Evolutionary conservation across 2,329 filamentous ascomycete genomes (phyloP).

Genomic region (Graphilbum ipis-grandicollis): DNA sequence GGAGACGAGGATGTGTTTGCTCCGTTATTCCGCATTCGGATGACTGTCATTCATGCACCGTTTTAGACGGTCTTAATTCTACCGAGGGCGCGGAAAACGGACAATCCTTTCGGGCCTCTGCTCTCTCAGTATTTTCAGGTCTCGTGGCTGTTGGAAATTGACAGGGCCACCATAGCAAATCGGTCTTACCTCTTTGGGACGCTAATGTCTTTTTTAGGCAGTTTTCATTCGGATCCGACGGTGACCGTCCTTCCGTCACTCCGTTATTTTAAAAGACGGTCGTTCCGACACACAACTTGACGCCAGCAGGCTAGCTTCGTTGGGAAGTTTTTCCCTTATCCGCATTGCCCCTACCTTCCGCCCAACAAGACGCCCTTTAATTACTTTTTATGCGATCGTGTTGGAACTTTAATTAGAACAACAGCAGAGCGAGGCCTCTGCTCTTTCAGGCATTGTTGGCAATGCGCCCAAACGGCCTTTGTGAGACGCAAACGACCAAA

Average conservation of each 20-base stretch:
- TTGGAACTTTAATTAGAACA: no score
- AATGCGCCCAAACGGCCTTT: no score
- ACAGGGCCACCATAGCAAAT: neutral
- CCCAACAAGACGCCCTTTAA: no score
- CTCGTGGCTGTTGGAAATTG: conserved; percentile 2
- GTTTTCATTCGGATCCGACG: neutral
- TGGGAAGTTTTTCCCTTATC: no score
- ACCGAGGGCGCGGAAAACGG: neutral
- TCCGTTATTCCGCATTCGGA: neutral
- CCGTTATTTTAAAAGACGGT: no score
- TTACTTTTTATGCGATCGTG: no score
- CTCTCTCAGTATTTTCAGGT: neutral
- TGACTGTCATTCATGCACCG: neutral
- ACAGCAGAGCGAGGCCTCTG: no score
- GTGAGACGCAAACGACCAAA: no score
- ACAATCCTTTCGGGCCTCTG: neutral
- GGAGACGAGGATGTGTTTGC: neutral
- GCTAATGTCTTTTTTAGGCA: conserved; percentile 7
- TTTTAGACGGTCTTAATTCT: neutral
- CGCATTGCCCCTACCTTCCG: no score
- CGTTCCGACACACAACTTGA: no score
- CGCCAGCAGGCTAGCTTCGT: no score
- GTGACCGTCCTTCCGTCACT: neutral
- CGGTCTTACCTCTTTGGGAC: conserved; percentile 8
- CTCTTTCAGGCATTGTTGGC: no score